phyloP scores from a whole-genome alignment of 2,329 filamentous ascomycete species.

The Hypoxylon rubiginosum region DNA sequence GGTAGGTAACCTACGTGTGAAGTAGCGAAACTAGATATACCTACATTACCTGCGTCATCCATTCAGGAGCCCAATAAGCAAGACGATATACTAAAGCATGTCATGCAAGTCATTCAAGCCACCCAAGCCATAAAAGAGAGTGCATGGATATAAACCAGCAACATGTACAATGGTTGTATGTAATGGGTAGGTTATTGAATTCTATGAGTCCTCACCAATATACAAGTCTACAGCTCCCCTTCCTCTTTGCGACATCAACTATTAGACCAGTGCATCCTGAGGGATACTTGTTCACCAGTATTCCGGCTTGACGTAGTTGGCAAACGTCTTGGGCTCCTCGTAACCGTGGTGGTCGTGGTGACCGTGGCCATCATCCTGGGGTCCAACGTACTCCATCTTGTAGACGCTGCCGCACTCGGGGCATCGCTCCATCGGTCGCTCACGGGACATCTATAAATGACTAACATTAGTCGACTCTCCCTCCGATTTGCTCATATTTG shows the following conservation, averaged over 20 bases:
- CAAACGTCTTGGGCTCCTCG: conserved; percentile 95
- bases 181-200: conserved; percentile 28
- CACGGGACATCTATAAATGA: conserved; percentile 77
- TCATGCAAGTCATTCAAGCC: conserved; percentile 14
- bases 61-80: conserved; percentile 11
- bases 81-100: conserved; percentile 1
- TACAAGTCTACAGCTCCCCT: conserved; percentile 42
- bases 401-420: conserved; percentile 95
- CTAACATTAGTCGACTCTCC: conserved; percentile 33
- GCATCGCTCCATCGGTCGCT: conserved; percentile 94
- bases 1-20: not conserved
- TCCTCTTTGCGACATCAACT: conserved; percentile 25
- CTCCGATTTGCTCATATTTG: not conserved
- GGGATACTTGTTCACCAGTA: conserved; percentile 77
- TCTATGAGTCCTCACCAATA: conserved; percentile 46
- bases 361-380: conserved; percentile 77
- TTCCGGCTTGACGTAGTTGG: conserved; percentile 94
- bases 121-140: conserved; percentile 2
- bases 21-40: not conserved
- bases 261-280: conserved; percentile 14
- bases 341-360: conserved; percentile 71
- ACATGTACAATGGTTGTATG: conserved; percentile 20
- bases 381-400: conserved; percentile 97
- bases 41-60: conserved; percentile 33
- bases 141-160: not conserved